A percentile compares a stretch with the other conserved stretches of the same genome.
Evolutionary conservation across 1,284 basidiomycete species (phyloP).

Genomic region (Cutaneotrichosporon curvatum): DNA sequence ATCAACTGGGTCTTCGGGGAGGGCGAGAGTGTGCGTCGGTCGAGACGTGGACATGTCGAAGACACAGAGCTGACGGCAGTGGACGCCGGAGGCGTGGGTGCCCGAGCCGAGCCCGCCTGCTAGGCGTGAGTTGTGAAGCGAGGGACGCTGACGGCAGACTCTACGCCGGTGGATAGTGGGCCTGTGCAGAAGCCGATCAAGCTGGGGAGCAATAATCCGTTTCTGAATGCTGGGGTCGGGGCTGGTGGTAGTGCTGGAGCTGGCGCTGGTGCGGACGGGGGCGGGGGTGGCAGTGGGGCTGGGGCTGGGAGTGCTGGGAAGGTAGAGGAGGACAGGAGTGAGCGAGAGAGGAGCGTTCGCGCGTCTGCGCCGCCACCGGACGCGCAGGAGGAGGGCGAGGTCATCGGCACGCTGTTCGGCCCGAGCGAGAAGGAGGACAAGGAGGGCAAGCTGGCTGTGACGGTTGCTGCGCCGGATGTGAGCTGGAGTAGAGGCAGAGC

Average conservation of each 20-base stretch:
- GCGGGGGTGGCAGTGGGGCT: too few species aligned
- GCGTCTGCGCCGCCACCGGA: constrained; percentile 38
- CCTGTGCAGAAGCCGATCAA: neutral
- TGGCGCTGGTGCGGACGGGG: too few species aligned
- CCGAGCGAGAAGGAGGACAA: constrained; percentile 33
- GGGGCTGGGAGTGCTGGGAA: too few species aligned
- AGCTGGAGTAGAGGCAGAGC: too few species aligned
- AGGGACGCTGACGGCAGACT: too few species aligned
- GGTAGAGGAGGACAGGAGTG: constrained; percentile 1
- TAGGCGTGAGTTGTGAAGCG: too few species aligned
- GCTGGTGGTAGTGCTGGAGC: too few species aligned
- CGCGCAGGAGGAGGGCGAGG: constrained; percentile 13
- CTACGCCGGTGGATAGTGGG: too few species aligned
- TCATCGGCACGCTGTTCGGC: constrained; percentile 25
- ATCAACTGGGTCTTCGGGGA: constrained; percentile 43
- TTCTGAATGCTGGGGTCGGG: constrained; percentile 4
- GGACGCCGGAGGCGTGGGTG: constrained; percentile 2
- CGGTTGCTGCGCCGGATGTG: constrained; percentile 1
- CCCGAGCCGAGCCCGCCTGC: too few species aligned
- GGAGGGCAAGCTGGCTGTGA: constrained; percentile 28
- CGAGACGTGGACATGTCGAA: neutral
- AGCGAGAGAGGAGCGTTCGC: constrained; percentile 32
- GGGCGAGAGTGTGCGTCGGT: constrained; percentile 32
- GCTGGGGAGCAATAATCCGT: constrained; percentile 13
- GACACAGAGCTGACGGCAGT: constrained; percentile 5